A percentile compares a stretch with the other conserved stretches of the same genome.
Conservation (phyloP, 2,329 filamentous ascomycete species). For the Magnaporthiopsis poae region DNA sequence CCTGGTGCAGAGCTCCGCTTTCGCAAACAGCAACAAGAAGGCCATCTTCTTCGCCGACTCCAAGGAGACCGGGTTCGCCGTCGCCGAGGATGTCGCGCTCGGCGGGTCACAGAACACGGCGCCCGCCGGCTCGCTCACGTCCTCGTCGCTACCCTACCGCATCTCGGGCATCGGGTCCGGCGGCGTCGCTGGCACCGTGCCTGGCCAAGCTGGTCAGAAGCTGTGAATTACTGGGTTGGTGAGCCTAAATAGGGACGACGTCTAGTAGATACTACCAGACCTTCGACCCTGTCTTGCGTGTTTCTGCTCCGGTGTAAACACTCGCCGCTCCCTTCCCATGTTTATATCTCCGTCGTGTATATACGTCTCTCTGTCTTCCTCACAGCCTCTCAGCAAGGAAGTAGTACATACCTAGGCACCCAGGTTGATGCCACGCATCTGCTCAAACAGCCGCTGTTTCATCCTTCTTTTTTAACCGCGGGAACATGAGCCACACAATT, state of each 20-base stretch:
- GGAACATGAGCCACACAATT: constrained; percentile 36
- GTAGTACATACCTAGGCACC: neutral
- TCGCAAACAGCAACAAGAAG: constrained; percentile 29
- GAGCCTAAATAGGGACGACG: neutral
- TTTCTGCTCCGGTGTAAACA: too few relatives aligned
- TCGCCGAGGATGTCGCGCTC: constrained; percentile 31
- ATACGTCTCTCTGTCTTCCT: too few relatives aligned
- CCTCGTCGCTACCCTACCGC: constrained; percentile 37
- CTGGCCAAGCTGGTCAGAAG: constrained; percentile 28
- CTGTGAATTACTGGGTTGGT: constrained; percentile 13
- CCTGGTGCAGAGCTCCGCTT: constrained; percentile 47
- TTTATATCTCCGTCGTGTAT: too few relatives aligned
- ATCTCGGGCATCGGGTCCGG: constrained; percentile 42
- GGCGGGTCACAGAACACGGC: constrained; percentile 39
- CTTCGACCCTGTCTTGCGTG: too few relatives aligned
- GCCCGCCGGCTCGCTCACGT: constrained; percentile 38
- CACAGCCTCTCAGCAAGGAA: neutral
- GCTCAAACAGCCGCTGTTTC: neutral
- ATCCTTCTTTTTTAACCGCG: constrained; percentile 29
- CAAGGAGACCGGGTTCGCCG: constrained; percentile 30
- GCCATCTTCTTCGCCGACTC: constrained; percentile 32
- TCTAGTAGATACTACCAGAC: too few relatives aligned
- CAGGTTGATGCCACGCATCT: neutral
- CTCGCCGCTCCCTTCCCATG: too few relatives aligned
- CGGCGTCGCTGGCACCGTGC: constrained; percentile 35